Percentiles rank a stretch among this genome's conserved stretches.
Evolutionary conservation across 345 rosid species (phyloP).

Genomic region (Eucalyptus melliodora): DNA sequence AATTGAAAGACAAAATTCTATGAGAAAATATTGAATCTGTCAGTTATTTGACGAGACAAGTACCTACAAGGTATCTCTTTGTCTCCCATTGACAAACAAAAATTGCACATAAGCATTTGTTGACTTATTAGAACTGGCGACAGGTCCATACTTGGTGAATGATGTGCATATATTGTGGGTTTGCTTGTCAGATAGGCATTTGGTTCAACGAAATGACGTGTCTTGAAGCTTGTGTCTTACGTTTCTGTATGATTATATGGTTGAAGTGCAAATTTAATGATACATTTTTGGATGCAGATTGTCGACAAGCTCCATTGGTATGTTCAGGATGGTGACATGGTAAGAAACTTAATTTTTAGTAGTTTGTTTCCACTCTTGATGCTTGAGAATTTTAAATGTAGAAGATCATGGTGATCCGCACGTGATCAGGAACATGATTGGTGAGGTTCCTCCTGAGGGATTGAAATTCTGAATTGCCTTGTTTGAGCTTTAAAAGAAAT

Average conservation of each 20-base stretch:
- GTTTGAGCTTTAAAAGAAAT: neutral
- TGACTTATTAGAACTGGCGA: neutral
- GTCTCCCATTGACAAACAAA: neutral
- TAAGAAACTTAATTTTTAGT: slow-evolving; percentile 8
- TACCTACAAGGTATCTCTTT: neutral
- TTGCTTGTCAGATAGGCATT: neutral
- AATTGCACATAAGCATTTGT: neutral
- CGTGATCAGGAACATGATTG: no score
- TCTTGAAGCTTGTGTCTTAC: neutral
- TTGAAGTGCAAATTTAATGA: neutral
- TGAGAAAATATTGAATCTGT: neutral
- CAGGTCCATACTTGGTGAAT: neutral
- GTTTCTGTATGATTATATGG: neutral
- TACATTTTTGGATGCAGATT: slow-evolving; percentile 38
- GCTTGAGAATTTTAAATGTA: neutral
- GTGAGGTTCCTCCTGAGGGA: neutral
- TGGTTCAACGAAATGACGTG: neutral
- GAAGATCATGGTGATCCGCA: neutral
- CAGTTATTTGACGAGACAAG: neutral
- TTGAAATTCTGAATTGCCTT: neutral
- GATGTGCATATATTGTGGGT: neutral
- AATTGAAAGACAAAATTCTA: neutral
- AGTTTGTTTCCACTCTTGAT: neutral
- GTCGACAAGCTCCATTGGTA: slow-evolving; percentile 33
- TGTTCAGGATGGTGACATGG: slow-evolving; percentile 53